These are phyloP conservation scores for Cladosporium halotolerans DNA, from an alignment of 2,329 filamentous ascomycete species.

Conservation along the genomic window DNA sequence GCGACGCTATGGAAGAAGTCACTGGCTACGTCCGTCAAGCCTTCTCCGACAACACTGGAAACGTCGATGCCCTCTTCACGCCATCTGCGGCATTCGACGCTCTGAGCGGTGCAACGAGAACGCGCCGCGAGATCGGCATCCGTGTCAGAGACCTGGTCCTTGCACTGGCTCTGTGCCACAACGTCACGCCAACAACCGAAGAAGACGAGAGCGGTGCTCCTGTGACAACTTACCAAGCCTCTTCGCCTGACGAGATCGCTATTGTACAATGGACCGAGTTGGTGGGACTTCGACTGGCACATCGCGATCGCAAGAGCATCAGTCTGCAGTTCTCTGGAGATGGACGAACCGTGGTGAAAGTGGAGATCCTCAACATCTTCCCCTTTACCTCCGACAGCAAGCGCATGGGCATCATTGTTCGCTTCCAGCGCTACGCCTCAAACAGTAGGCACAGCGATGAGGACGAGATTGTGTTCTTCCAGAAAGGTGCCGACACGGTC, in stretches of 20 bases:
- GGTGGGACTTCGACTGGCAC: conserved; percentile 75
- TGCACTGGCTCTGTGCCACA: conserved; percentile 89
- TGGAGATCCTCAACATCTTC: conserved; percentile 87
- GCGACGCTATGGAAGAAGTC: conserved; percentile 98
- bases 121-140: conserved; percentile 85
- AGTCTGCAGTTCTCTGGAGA: conserved; percentile 70
- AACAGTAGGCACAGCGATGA: conserved; percentile 45
- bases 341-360: conserved; percentile 69
- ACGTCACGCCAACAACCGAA: conserved; percentile 87
- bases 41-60: conserved; percentile 50
- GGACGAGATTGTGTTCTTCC: conserved; percentile 94
- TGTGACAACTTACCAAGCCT: conserved; percentile 87
- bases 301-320: conserved; percentile 84
- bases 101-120: conserved; percentile 58
- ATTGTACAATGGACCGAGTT: conserved; percentile 94
- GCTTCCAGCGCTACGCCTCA: conserved; percentile 57
- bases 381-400: conserved; percentile 98
- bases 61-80: conserved; percentile 53
- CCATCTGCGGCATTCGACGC: conserved; percentile 64
- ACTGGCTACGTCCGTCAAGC: conserved; percentile 76
- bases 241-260: conserved; percentile 94
- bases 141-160: conserved; percentile 89
- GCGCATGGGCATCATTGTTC: conserved; percentile 93
- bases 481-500: conserved; percentile 96
- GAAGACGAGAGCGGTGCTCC: conserved; percentile 60